Evolutionary conservation across 257 asterid genomes (phyloP), one percentile per base, ranked within the genome.

Genomic region (Eucommia ulmoides): DNA sequence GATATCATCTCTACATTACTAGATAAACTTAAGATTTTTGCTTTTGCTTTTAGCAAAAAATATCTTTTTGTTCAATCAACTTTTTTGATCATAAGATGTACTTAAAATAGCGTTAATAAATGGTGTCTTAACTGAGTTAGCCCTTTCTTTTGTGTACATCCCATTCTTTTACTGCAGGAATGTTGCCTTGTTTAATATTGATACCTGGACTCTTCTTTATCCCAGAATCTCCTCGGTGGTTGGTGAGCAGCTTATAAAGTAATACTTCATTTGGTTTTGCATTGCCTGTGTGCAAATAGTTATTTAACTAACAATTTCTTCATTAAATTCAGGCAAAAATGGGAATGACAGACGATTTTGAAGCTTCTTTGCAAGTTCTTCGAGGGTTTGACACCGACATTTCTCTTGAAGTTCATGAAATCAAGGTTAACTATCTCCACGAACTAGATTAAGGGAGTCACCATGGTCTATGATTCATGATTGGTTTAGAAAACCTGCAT

Each of bases 221-320:
- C 58, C 94, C 94, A n/a, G 96, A 86, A 53, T 82, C 96, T 62
- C 96, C 96, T 63, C 94, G 93, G 73, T 86, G 96, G 94, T 72
- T 86, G 96, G 96, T 45, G 77, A 67, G 44, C 59, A 49, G 35
- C 66, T 42, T 7, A 2, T 42, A 2, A 42, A 8, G n/a, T n/a
- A 16, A 1, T 42, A 8, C 48, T 16, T 4, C 20, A 15, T 42
- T n/a, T 16, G 15, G 15, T 16, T 42, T 15, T 10, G 7, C n/a
- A 18, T 6, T 42, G 44, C 19, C n/a, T 42, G 48, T 15, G 45
- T 38, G n/a, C 16, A 3, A 14, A 38, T 38, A 14, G n/a, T n/a
- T n/a, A n/a, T n/a, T n/a, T n/a, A n/a, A n/a, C n/a, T n/a, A n/a
- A 6, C 2, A 38, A 18, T 38, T 38, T 38, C 45, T 38, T 38